Evolutionary conservation across 2,329 filamentous ascomycete genomes (phyloP), one percentile per base, ranked within the genome.

Genomic region (Penicillium sp.): DNA sequence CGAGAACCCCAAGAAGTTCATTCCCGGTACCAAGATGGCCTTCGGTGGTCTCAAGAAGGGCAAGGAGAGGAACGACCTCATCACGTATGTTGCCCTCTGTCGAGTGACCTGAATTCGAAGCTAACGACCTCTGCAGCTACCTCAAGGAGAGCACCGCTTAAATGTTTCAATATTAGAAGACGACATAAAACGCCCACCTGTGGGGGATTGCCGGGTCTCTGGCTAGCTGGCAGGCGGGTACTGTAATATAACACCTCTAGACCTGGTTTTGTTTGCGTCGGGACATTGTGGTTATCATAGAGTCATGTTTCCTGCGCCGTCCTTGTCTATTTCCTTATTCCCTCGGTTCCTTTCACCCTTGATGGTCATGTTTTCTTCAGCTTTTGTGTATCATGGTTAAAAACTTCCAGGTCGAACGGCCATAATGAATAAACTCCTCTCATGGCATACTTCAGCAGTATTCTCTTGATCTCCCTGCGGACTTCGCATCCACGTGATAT

Each of bases 1-100:
- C 77, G 95, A 99, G 89, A 98, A 98, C 91, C 95, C 95, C 85
- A 99, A 99, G 91, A 98, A 98, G 88, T 99, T 93, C 89, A 97
- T 99, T 70, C 95, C 95, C 73, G 95, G 95, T 74, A 99, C 95
- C 85, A 99, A 98, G 92, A 99, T 99, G 95, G 95, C 95, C 76
- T 99, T 98, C 80, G 95, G 95, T 85, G 95, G 95, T 82, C 88
- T 99, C 79, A 99, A 99, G 93, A 99, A 99, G 92, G 88, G 89
- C 79, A 98, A 98, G 91, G 95, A 98, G 86, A 89, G 95, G 82
- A 97, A 98, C 82, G 94, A 99, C 83, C 87, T 99, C 76, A 97
- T 99, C 88, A 93, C 92, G 90, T 94, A 91, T 75, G 90, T 87
- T 66, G 5, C 50, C 44, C 47, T 29, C n/a, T 31, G 21, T 3